phyloP scores from a whole-genome alignment of 108 stramenopile genomes.

The Epithemia pelagica region DNA sequence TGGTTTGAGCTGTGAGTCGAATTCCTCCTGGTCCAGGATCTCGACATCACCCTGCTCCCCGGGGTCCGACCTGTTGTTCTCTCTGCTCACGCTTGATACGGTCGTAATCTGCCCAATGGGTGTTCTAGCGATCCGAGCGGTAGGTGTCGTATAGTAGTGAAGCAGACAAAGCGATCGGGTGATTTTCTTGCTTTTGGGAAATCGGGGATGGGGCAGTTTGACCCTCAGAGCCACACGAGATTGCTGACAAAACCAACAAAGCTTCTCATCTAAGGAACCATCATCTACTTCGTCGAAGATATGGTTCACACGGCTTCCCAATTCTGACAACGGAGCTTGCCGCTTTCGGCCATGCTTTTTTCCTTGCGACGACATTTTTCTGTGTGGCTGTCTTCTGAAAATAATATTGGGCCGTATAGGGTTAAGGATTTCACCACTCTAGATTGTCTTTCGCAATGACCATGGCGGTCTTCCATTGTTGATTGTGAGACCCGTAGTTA shows the following conservation, averaged over 20 bases:
- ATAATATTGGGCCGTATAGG: too few species aligned
- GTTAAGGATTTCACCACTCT: too few species aligned
- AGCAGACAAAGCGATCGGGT: slow-evolving; percentile 37
- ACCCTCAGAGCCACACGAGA: slow-evolving; percentile 20
- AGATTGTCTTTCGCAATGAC: too few species aligned
- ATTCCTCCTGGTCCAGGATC: slow-evolving; percentile 25
- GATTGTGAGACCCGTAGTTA: too few species aligned
- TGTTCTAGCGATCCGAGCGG: slow-evolving; percentile 37
- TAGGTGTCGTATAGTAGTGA: slow-evolving; percentile 72
- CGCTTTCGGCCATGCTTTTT: too few species aligned
- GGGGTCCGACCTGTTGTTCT: not conserved
- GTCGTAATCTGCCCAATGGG: too few species aligned
- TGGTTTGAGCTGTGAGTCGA: slow-evolving; percentile 41
- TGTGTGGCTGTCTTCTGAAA: too few species aligned
- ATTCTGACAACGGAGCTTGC: too few species aligned
- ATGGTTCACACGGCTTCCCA: too few species aligned
- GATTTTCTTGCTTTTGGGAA: slow-evolving; percentile 15
- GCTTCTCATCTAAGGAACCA: not conserved
- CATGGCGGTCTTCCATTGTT: too few species aligned
- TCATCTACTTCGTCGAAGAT: too few species aligned
- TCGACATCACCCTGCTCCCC: slow-evolving; percentile 10
- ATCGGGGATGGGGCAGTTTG: slow-evolving; percentile 15
- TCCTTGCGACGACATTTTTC: too few species aligned
- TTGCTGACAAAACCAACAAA: slow-evolving; percentile 28
- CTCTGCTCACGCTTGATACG: not conserved